Evolutionary conservation across 306 rosid genomes (phyloP), one percentile per base, ranked within the genome.

Genomic region (Geum urbanum): DNA sequence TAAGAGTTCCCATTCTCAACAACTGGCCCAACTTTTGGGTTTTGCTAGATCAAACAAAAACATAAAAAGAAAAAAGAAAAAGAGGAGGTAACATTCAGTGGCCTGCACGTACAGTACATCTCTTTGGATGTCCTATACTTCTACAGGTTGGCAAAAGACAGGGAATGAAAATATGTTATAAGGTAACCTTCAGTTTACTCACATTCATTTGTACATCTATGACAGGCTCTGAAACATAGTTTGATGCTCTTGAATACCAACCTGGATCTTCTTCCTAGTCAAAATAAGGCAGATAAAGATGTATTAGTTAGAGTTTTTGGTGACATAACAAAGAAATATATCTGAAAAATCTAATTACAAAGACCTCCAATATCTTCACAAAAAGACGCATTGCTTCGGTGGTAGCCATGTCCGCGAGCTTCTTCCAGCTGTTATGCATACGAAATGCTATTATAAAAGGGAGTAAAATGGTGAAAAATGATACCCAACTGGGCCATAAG

Each of bases 321-420:
- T 2, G 49, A 72, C 40, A 70, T 13, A n/a, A 65, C 62, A 44
- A 63, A 74, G 69, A 74, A 71, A 40, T 68, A 71, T 20, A 61
- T 63, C 40, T 27, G 48, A 49, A 10, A 76, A 32, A 54, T 58
- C 43, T 69, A 53, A 52, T 71, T 48, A 57, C 39, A 16, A 41
- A 37, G 46, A 92, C 98, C 98, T 92, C 98, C 78, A 92, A 90
- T 83, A 92, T 90, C 85, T 92, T 92, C 67, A 92, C 98, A 81
- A 92, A 92, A 60, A 92, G 96, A 37, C 98, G 98, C 96, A 92
- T 92, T 66, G 98, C 96, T 86, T 92, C 98, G 11, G 87, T 77
- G 72, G 96, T 63, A 63, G 87, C 85, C 87, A 86, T 92, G 64
- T 88, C 88, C 57, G 92, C 96, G 82, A 92, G 96, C 84, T 89